These are phyloP conservation scores for Fusarium torreyae DNA, from an alignment of 2,329 filamentous ascomycete genomes.

Conservation along the genomic window DNA sequence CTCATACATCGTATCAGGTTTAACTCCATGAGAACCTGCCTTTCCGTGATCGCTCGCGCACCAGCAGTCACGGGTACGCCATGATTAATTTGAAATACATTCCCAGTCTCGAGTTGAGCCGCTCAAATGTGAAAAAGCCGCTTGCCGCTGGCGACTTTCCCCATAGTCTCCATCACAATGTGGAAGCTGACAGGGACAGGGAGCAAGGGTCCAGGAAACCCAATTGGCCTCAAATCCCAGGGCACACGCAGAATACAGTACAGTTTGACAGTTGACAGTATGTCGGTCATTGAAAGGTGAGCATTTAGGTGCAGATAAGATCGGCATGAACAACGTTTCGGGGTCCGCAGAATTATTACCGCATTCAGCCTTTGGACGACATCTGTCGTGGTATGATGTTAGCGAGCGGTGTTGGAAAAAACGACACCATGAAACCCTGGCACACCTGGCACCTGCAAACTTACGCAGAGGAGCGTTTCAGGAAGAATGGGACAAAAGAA, in stretches of 20 bases:
- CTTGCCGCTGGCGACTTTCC: constrained; percentile 3
- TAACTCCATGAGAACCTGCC: no score
- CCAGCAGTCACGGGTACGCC: neutral
- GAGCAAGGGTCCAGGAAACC: constrained; percentile 12
- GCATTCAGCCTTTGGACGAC: constrained; percentile 22
- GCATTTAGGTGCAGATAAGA: constrained; percentile 2
- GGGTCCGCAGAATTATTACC: constrained; percentile 16
- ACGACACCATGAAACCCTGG: neutral
- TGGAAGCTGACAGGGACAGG: constrained; percentile 16
- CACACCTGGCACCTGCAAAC: constrained; percentile 15
- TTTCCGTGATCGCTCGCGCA: neutral
- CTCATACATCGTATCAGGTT: neutral
- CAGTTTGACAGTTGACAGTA: constrained; percentile 9
- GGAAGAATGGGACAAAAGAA: constrained; percentile 9
- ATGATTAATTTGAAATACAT: neutral
- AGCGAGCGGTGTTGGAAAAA: constrained; percentile 3
- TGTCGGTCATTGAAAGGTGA: neutral
- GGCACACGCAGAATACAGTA: neutral
- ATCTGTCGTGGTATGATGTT: constrained; percentile 7
- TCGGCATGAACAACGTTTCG: constrained; percentile 13
- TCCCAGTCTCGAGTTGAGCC: neutral
- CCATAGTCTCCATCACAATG: constrained; percentile 6
- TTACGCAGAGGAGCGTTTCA: constrained; percentile 2
- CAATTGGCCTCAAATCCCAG: constrained; percentile 6
- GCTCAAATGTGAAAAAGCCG: neutral